These are phyloP conservation scores for Plenodomus biglobosus DNA, from an alignment of 2,329 filamentous ascomycete genomes.

Conservation along the genomic window DNA sequence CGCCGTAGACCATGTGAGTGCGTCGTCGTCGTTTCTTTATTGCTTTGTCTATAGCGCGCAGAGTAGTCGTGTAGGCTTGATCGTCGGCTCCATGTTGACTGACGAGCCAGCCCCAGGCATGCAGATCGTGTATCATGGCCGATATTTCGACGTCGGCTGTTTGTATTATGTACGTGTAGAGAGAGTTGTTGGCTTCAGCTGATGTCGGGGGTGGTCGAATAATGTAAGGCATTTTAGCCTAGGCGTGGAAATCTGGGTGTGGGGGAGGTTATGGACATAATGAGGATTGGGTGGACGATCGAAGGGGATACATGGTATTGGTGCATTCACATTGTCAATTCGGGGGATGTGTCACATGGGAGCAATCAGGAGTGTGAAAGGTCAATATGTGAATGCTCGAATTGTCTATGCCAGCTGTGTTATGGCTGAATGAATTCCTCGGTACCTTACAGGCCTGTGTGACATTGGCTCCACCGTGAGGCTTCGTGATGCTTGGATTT, in stretches of 20 bases:
- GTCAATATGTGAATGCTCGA: too few species aligned
- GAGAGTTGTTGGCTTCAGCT: background rate
- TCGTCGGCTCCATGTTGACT: conserved; percentile 2
- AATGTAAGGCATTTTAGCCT: conserved; percentile 7
- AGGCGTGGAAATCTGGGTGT: background rate
- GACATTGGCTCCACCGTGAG: too few species aligned
- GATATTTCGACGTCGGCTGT: background rate
- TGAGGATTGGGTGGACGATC: background rate
- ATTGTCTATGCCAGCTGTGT: too few species aligned
- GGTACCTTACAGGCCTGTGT: too few species aligned
- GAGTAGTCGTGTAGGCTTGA: background rate
- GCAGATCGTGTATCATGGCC: conserved; percentile 1
- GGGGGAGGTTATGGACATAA: background rate
- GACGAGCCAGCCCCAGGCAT: conserved; percentile 6
- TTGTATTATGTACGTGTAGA: background rate
- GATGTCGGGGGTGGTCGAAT: conserved; percentile 2
- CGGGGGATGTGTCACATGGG: too few species aligned
- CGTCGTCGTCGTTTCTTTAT: background rate
- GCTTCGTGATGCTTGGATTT: too few species aligned
- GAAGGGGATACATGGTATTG: too few species aligned
- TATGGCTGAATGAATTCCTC: too few species aligned
- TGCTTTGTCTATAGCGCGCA: background rate
- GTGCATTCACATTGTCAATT: too few species aligned
- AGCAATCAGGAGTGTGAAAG: too few species aligned
- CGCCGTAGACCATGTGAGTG: conserved; percentile 2